Evolutionary conservation across 345 rosid species (phyloP).

Genomic region (Iberis pinnata): DNA sequence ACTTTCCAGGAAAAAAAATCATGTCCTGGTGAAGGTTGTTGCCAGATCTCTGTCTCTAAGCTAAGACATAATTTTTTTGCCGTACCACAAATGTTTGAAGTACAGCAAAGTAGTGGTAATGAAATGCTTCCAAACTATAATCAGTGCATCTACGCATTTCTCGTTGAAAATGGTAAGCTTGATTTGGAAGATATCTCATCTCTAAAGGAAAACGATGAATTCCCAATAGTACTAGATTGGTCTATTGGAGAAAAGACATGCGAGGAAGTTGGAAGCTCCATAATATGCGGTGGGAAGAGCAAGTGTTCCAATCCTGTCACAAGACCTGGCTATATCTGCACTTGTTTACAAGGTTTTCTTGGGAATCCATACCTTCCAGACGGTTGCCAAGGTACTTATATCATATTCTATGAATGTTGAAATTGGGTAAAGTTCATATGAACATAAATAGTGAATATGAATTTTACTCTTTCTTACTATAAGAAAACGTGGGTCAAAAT

Average conservation of each 20-base stretch:
- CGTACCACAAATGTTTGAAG: no score
- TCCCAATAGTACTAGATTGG: conserved; percentile 15
- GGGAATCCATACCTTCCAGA: conserved; percentile 32
- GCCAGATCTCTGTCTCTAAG: conserved; percentile 22
- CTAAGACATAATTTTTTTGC: no score
- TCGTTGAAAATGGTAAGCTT: conserved; percentile 12
- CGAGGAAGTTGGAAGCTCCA: background rate
- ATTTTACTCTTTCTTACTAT: no score
- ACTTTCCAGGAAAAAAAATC: background rate
- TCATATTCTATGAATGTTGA: no score
- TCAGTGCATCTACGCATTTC: conserved; percentile 29
- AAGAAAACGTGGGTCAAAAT: no score
- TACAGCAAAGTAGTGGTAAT: no score
- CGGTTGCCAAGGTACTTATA: conserved; percentile 33
- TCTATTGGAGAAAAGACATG: background rate
- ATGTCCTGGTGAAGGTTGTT: conserved; percentile 32
- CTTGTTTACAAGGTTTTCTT: conserved; percentile 22
- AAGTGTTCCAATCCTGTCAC: background rate
- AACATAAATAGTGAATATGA: no score
- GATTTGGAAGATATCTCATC: background rate
- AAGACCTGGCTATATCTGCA: conserved; percentile 28
- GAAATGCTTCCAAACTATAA: no score
- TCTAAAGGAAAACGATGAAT: background rate
- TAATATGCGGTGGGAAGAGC: background rate
- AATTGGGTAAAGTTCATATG: no score